Percentiles rank a stretch among this genome's conserved stretches.
phyloP scores from a whole-genome alignment of 2,329 filamentous ascomycete genomes.

The Colletotrichum phormii region DNA sequence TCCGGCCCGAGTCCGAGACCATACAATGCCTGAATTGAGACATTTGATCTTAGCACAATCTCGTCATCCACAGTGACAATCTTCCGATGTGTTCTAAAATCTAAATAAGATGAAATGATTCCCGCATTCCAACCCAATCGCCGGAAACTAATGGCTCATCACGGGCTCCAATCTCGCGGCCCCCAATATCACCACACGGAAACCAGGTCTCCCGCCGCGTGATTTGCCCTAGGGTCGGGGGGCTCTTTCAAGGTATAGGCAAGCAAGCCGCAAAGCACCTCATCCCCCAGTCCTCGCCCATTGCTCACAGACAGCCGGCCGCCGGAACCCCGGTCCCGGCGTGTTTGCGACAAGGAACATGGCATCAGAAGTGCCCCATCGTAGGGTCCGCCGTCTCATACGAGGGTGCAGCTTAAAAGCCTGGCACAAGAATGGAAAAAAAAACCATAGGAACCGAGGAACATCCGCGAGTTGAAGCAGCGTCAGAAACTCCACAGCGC shows the following conservation, averaged over 20 bases:
- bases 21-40: neutral
- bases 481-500: neutral
- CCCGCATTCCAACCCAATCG: neutral
- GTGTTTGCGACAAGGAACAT: constrained; percentile 4
- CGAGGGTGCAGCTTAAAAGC: neutral
- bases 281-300: neutral
- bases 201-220: neutral
- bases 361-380: neutral
- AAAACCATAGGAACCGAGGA: neutral
- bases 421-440: neutral
- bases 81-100: neutral
- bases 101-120: neutral
- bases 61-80: neutral
- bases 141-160: neutral
- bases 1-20: neutral
- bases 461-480: neutral
- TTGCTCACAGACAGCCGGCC: constrained; percentile 8
- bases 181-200: constrained; percentile 4
- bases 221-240: neutral
- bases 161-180: neutral
- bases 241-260: neutral
- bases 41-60: neutral
- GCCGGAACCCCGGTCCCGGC: constrained; percentile 22
- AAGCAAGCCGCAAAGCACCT: too few species aligned
- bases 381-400: constrained; percentile 1